Evolutionary conservation across 2,329 filamentous ascomycete species (phyloP), one percentile per base, ranked within the genome.

Genomic region (Colletotrichum tabaci): DNA sequence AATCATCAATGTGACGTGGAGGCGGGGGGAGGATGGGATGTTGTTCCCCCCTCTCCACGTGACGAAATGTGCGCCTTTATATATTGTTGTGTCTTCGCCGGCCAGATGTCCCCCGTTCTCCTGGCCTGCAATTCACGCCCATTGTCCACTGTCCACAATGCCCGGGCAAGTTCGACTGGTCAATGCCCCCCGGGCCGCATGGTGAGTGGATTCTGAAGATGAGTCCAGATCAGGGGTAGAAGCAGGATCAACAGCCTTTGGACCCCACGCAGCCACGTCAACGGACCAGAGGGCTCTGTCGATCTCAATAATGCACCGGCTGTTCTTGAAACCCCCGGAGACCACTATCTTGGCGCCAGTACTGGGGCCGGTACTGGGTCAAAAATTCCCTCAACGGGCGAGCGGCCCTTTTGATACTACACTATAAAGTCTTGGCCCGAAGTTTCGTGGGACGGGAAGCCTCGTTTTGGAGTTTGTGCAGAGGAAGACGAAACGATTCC

Each of bases 261-360:
- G 53, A 18, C 65, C 35, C 65, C 68, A 71, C 68, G 53, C 47
- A 63, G 52, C 65, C 65, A 63, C 58, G 68, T 71, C 65, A 60
- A 71, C n/a, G 35, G 30, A 35, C 38, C 58, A 49, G 42, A 58
- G 26, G 7, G 18, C 16, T 26, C 42, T 40, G 68, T 53, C 57
- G 68, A 71, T 71, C 68, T 60, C 65, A 63, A 71, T 71, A 35
- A 40, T 68, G 30, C 23, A 35, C 30, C 40, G 60, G 40, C 26
- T n/a, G 26, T 8, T 47, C 13, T 7, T 64, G 64, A 64, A 68
- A 68, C 65, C 15, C 53, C 16, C n/a, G 8, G 16, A 16, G 47
- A 21, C 7, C 46, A 55, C 21, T 26, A 40, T 15, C 65, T 55
- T 46, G 40, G 13, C 16, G 26, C 2, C 46, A 10, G 30, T n/a